phyloP scores from a whole-genome alignment of 768 basidiomycete genomes.

The Podaxis sp. region DNA sequence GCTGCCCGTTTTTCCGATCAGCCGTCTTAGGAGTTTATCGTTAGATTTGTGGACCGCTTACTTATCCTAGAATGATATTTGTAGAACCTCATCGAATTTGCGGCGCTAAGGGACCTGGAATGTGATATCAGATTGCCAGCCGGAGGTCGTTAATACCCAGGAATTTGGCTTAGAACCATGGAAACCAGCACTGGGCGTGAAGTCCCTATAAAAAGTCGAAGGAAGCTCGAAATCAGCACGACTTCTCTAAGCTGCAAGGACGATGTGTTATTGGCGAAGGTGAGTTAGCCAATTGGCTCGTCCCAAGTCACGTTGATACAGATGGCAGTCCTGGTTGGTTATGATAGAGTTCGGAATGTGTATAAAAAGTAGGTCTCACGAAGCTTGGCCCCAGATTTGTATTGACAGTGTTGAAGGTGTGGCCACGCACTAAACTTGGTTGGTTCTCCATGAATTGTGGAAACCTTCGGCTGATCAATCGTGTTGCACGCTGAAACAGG shows the following conservation, averaged over 20 bases:
- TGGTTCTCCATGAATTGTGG: slow-evolving; percentile 19
- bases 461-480: slow-evolving; percentile 6
- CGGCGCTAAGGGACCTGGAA: background rate
- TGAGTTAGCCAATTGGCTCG: slow-evolving; percentile 28
- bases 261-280: slow-evolving; percentile 65
- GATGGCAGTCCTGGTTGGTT: slow-evolving; percentile 21
- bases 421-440: slow-evolving; percentile 55
- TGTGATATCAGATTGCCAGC: slow-evolving; percentile 11
- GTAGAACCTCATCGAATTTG: slow-evolving; percentile 9
- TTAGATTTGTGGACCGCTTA: background rate
- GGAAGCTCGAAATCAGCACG: background rate
- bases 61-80: slow-evolving; percentile 3
- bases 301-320: background rate
- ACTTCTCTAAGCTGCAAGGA: background rate
- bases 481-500: slow-evolving; percentile 31
- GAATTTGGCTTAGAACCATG: slow-evolving; percentile 3
- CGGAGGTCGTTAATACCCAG: slow-evolving; percentile 1
- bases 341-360: slow-evolving; percentile 52
- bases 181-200: slow-evolving; percentile 11
- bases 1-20: background rate
- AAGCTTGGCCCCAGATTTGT: background rate
- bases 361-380: slow-evolving; percentile 44
- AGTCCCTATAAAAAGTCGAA: slow-evolving; percentile 26
- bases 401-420: slow-evolving; percentile 38
- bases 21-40: background rate